Percentiles rank a stretch among this genome's conserved stretches.
Conservation (phyloP, 176 grass and related monocot species). For the Alopecurus myosuroides region DNA sequence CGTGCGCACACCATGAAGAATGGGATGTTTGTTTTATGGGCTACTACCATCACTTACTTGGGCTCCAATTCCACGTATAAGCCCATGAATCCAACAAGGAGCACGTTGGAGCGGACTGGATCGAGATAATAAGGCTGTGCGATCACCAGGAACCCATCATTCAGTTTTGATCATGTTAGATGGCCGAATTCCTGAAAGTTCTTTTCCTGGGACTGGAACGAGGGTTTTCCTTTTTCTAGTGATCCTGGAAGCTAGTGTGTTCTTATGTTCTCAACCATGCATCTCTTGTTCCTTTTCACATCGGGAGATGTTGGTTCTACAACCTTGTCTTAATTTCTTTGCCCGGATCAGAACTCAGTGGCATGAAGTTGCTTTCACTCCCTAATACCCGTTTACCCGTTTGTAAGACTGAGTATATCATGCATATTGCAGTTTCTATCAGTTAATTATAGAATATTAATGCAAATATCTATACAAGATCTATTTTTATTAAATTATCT, state of each 20-base stretch:
- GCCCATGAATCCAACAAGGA: background rate
- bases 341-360: no score
- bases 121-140: background rate
- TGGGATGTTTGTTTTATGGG: background rate
- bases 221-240: no score
- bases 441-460: no score
- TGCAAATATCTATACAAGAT: no score
- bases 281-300: no score
- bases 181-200: background rate
- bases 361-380: no score
- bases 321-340: no score
- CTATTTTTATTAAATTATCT: no score
- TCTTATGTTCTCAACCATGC: background rate
- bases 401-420: no score
- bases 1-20: background rate
- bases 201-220: background rate
- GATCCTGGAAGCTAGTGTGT: background rate
- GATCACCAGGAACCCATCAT: background rate
- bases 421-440: no score
- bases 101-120: background rate
- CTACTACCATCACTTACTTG: background rate
- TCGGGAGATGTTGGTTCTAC: no score
- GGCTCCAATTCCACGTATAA: background rate
- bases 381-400: no score
- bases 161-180: background rate